A percentile compares a stretch with the other conserved stretches of the same genome.
phyloP scores from a whole-genome alignment of 1,284 basidiomycete genomes.

The Erythrobasidium hasegawianum region DNA sequence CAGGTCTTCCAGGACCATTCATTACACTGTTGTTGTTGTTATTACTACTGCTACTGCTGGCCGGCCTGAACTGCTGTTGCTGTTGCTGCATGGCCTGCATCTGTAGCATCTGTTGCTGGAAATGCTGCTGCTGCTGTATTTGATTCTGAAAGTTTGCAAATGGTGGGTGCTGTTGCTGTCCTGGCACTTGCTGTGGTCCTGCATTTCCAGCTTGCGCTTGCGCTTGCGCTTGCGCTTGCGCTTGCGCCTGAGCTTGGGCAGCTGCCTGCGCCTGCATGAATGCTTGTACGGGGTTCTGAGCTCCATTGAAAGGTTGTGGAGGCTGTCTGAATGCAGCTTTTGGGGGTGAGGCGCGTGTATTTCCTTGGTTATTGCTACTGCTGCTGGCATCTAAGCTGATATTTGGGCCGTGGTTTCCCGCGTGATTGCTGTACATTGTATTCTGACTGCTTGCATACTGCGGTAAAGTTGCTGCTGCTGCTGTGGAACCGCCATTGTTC shows the following conservation, averaged over 20 bases:
- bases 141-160: neutral
- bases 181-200: conserved; percentile 2
- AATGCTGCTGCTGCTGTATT: conserved; percentile 13
- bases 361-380: conserved; percentile 16
- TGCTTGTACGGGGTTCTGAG: neutral
- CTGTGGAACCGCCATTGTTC: too few species aligned
- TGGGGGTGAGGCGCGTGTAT: conserved; percentile 18
- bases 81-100: conserved; percentile 1
- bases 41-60: too few species aligned
- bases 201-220: neutral
- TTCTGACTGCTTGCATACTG: too few species aligned
- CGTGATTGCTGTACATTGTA: too few species aligned
- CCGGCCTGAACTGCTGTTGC: neutral
- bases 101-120: neutral
- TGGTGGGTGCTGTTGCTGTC: neutral
- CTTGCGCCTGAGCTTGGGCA: conserved; percentile 17
- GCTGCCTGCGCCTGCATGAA: conserved; percentile 19
- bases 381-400: conserved; percentile 12
- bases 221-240: conserved; percentile 25
- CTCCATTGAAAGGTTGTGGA: neutral
- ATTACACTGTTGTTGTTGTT: too few species aligned
- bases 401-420: neutral
- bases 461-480: too few species aligned
- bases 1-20: too few species aligned
- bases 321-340: conserved; percentile 20